phyloP scores from a whole-genome alignment of 305 asterid genomes.

The Andrographis paniculata region DNA sequence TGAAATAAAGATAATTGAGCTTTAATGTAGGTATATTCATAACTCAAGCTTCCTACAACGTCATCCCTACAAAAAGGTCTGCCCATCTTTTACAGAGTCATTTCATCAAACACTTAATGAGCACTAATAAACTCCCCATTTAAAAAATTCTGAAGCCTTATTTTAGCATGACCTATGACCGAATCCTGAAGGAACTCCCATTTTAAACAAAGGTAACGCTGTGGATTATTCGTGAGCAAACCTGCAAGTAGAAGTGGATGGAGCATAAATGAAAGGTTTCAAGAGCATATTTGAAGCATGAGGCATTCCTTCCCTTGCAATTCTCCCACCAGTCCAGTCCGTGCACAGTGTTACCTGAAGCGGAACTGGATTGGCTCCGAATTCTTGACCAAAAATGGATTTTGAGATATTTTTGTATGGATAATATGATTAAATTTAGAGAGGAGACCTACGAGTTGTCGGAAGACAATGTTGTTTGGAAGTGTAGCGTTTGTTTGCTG shows the following conservation, averaged over 20 bases:
- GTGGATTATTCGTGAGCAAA: too few species aligned
- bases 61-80: not conserved
- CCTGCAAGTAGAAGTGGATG: constrained; percentile 57
- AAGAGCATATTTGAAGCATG: constrained; percentile 46
- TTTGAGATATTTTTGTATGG: not conserved
- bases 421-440: too few species aligned
- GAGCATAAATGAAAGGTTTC: constrained; percentile 59
- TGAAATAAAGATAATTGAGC: too few species aligned
- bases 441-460: too few species aligned
- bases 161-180: not conserved
- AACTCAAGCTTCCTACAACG: not conserved
- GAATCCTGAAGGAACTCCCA: constrained; percentile 5
- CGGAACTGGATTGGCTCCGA: not conserved
- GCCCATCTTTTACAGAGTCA: constrained; percentile 10
- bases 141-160: constrained; percentile 1
- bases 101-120: constrained; percentile 13
- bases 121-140: not conserved
- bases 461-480: too few species aligned
- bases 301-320: constrained; percentile 31
- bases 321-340: constrained; percentile 2
- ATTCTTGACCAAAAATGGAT: not conserved
- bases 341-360: not conserved
- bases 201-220: too few species aligned
- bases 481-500: too few species aligned
- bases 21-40: too few species aligned